Evolutionary conservation across 192 early-diverging fungal species (phyloP), one percentile per base, ranked within the genome.

Genomic region (Backusella westeae): DNA sequence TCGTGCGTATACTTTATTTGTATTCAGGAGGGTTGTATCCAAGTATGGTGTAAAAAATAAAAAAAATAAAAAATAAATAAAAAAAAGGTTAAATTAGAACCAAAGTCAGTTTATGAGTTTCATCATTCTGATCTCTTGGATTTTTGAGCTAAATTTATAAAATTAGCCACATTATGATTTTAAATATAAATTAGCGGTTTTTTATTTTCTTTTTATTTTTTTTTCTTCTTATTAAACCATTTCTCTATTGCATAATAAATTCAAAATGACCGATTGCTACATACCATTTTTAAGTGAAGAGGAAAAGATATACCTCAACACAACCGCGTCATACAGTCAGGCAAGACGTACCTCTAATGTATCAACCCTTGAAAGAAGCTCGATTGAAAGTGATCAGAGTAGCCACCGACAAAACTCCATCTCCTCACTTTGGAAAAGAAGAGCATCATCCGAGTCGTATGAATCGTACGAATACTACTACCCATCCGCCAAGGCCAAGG

Each of bases 221-320:
- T 17, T 17, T 44, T 38, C 38, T 39, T 49, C 46, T n/a, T n/a
- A 49, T n/a, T 19, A 59, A 59, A 23, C 23, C 3, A 21, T 26
- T 23, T 26, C 10, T 12, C 53, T 59, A 26, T 59, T 59, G 23
- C 53, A 26, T 59, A 32, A 32, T 32, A 59, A 59, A 23, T 26
- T 2, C 23, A 59, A 26, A 21, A 63, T 63, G 56, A 14, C 56
- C 4, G 56, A 63, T 63, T 63, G 56, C 2, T 44, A 71, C 32
- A 29, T 71, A 6, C 70, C 70, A 32, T 71, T 41, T 29, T 34
- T 71, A 23, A 71, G 70, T 15, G 70, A 71, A 71, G 70, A 71
- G 49, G 70, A 71, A 71, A 41, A 49, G 49, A 29, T 44, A 46
- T 71, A 46, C 29, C 39, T 71, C 15, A 71, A 71, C 34, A 71